A percentile compares a stretch with the other conserved stretches of the same genome.
These are phyloP conservation scores for Colletotrichum sp. DNA, from an alignment of 2,329 filamentous ascomycete genomes.

Conservation along the genomic window DNA sequence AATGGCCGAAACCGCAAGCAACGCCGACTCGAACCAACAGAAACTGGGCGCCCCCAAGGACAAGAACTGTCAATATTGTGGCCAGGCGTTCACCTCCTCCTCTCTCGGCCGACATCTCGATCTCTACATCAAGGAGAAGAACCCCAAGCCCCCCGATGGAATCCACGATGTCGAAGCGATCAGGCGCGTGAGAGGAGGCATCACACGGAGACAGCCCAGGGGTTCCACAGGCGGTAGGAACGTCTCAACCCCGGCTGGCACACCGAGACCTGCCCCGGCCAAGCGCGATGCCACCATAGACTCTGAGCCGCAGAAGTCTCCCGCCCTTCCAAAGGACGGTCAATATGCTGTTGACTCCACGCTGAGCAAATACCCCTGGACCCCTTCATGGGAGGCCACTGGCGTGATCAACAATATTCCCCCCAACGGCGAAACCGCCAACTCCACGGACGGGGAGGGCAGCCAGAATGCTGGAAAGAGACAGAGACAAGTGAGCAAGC, in stretches of 20 bases:
- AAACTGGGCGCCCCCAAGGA: slow-evolving; percentile 70
- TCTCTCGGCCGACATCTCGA: slow-evolving; percentile 93
- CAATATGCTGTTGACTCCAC: slow-evolving; percentile 49
- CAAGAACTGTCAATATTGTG: slow-evolving; percentile 86
- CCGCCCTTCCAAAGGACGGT: slow-evolving; percentile 45
- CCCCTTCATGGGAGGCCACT: slow-evolving; percentile 75
- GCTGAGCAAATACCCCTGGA: slow-evolving; percentile 59
- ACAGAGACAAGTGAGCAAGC: slow-evolving; percentile 52
- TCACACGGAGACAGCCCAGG: slow-evolving; percentile 85
- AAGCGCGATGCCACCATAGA: slow-evolving; percentile 31
- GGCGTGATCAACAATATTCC: slow-evolving; percentile 80
- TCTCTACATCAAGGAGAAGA: slow-evolving; percentile 91
- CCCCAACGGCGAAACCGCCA: slow-evolving; percentile 27
- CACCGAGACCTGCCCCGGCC: slow-evolving; percentile 46
- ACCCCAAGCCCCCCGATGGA: slow-evolving; percentile 85
- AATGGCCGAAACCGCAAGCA: slow-evolving; percentile 31
- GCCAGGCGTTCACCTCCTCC: slow-evolving; percentile 89
- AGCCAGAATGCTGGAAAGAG: slow-evolving; percentile 39
- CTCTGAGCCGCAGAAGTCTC: slow-evolving; percentile 38
- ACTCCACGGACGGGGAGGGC: slow-evolving; percentile 27
- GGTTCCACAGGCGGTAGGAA: slow-evolving; percentile 66
- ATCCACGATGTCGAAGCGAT: slow-evolving; percentile 92
- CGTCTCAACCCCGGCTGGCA: slow-evolving; percentile 63
- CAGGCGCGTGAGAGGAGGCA: slow-evolving; percentile 78
- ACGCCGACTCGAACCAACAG: slow-evolving; percentile 40